Base-by-base conservation (phyloP, 306 rosid species). In the Quercus engelmannii region DNA sequence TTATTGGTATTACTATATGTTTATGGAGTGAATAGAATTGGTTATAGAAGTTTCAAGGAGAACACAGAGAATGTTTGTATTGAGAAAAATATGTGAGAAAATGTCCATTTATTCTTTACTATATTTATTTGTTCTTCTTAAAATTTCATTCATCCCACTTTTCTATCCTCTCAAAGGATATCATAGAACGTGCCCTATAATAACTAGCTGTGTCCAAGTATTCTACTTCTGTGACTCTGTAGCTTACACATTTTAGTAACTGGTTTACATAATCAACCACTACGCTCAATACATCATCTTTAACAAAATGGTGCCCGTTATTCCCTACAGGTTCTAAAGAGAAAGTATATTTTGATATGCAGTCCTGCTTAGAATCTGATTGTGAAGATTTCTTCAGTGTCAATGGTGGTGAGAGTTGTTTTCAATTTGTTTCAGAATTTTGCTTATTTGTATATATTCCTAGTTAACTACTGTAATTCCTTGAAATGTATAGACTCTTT, bases 31-130 rank as follows among this genome's bases (percentile, higher is more conserved):
- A 20, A 9, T 49, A 19, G 20, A 51, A 13, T 41, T 38, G 31
- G 35, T 63, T 62, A 49, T 26, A 13, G 1, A 19, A 1, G 5
- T 30, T 7, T 89, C 96, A 90, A 86, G 98, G 96, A 21, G 84
- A 88, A 84, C 99, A 95, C 77, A 92, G 69, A 87, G 99, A 95
- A 88, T 90, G 93, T 82, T 79, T 95, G 93, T 91, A 25, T 5
- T 38, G 43, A 38, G 43, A 38, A 38, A 38, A 38, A 0, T 38
- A 38, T 38, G 43, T 1, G 43, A 38, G 43, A 38, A 38, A 38
- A 38, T 38, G 43, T 38, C 43, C 0, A 38, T 38, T 0, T 38
- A 38, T 38, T 6, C 2, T 38, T 38, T 38, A 6, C 2, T 38
- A 0, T 38, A 0, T 38, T 38, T 38, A 38, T 38, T 38, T 38